A percentile compares a stretch with the other conserved stretches of the same genome.
phyloP scores from a whole-genome alignment of 1,284 basidiomycete genomes.

The Apiotrichum mycotoxinovorans region DNA sequence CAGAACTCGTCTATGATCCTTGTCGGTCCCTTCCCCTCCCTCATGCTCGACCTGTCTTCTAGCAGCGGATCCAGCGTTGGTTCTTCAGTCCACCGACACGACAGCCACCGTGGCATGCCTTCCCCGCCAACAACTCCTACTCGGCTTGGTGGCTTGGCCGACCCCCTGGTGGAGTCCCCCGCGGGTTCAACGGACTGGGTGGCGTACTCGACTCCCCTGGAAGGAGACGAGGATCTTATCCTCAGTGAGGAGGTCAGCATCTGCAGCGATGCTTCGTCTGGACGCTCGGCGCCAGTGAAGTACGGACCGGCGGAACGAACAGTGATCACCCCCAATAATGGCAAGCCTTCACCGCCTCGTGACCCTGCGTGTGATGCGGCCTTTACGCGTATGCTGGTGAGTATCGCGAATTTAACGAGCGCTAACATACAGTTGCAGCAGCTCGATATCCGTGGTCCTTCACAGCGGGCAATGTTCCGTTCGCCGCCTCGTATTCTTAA shows the following conservation, averaged over 20 bases:
- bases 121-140: background rate
- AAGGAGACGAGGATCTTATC: constrained; percentile 3
- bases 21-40: constrained; percentile 10
- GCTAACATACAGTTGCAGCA: background rate
- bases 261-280: background rate
- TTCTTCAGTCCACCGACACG: background rate
- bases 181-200: constrained; percentile 3
- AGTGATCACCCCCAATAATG: background rate
- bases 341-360: background rate
- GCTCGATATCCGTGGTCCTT: background rate
- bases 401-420: background rate
- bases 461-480: background rate
- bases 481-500: background rate
- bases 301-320: background rate
- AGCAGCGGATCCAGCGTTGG: background rate
- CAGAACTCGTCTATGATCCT: constrained; percentile 5
- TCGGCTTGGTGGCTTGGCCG: background rate
- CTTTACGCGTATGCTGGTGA: background rate
- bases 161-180: background rate
- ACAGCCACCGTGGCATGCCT: background rate
- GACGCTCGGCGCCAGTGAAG: background rate
- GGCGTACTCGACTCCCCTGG: constrained; percentile 9
- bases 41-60: constrained; percentile 7
- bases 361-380: background rate
- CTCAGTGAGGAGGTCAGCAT: constrained; percentile 4